These are phyloP conservation scores for Sphaerulina vaccinii DNA, from an alignment of 2,329 filamentous ascomycete genomes.

Conservation along the genomic window DNA sequence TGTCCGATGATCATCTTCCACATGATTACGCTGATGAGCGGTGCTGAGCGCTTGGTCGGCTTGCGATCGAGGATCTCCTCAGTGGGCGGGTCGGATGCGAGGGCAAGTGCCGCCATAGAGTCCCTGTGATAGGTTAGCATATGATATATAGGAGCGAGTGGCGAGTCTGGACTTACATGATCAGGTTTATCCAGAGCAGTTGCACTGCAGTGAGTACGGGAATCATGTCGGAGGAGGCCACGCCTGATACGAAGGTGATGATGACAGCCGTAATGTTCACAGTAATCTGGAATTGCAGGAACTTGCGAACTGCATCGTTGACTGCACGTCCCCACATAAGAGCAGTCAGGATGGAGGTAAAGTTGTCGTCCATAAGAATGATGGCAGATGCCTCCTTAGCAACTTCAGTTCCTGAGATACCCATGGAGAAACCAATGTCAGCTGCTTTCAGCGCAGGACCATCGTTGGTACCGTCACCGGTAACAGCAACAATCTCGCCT, in stretches of 20 bases:
- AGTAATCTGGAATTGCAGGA: slow-evolving; percentile 70
- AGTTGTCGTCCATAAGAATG: slow-evolving; percentile 63
- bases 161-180: slow-evolving; percentile 55
- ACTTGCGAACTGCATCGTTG: slow-evolving; percentile 56
- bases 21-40: slow-evolving; percentile 84
- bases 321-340: slow-evolving; percentile 63
- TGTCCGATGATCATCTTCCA: slow-evolving; percentile 99
- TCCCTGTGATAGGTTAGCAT: slow-evolving; percentile 51
- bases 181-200: slow-evolving; percentile 92
- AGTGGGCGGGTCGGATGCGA: slow-evolving; percentile 84
- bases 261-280: slow-evolving; percentile 91
- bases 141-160: not conserved
- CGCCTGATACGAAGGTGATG: slow-evolving; percentile 83
- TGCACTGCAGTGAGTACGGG: slow-evolving; percentile 87
- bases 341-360: slow-evolving; percentile 61
- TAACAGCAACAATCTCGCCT: slow-evolving; percentile 65
- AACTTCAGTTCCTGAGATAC: slow-evolving; percentile 64
- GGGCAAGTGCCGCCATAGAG: slow-evolving; percentile 84
- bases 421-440: slow-evolving; percentile 68
- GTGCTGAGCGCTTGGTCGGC: slow-evolving; percentile 69
- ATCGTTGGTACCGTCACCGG: slow-evolving; percentile 66
- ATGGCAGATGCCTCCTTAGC: slow-evolving; percentile 63
- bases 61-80: slow-evolving; percentile 77
- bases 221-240: slow-evolving; percentile 64
- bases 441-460: slow-evolving; percentile 64